A percentile compares a stretch with the other conserved stretches of the same genome.
Evolutionary conservation across 2,329 filamentous ascomycete species (phyloP).

Genomic region (Diaporthe sp.): DNA sequence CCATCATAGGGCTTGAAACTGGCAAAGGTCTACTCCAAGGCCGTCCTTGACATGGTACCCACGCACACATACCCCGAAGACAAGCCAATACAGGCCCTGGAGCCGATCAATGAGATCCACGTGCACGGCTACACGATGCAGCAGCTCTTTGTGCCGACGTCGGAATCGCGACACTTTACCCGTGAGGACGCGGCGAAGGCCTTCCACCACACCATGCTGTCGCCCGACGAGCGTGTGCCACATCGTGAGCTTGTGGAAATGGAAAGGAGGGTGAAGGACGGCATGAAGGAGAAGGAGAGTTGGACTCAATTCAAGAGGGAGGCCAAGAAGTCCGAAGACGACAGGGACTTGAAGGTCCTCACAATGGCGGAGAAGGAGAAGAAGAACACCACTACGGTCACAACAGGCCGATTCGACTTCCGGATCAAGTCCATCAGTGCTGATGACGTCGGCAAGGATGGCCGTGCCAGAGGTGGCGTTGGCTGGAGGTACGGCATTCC

Average conservation of each 20-base stretch:
- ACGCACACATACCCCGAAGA: conserved; percentile 69
- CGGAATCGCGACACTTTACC: conserved; percentile 74
- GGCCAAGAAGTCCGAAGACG: conserved; percentile 57
- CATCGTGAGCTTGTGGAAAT: conserved; percentile 73
- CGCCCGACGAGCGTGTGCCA: conserved; percentile 72
- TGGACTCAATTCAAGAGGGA: conserved; percentile 55
- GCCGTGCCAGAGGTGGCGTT: conserved; percentile 64
- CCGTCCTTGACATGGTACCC: conserved; percentile 86
- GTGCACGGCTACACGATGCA: conserved; percentile 73
- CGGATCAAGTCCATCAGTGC: conserved; percentile 72
- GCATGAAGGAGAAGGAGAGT: conserved; percentile 55
- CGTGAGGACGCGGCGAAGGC: conserved; percentile 76
- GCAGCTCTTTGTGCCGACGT: conserved; percentile 75
- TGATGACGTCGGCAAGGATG: conserved; percentile 68
- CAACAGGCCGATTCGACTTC: conserved; percentile 71
- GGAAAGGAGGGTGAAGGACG: conserved; percentile 62
- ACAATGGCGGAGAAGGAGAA: conserved; percentile 54
- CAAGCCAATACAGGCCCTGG: conserved; percentile 63
- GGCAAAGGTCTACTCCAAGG: conserved; percentile 81
- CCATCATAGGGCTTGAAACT: conserved; percentile 77
- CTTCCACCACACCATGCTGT: conserved; percentile 72
- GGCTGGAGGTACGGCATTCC: conserved; percentile 77
- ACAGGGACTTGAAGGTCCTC: conserved; percentile 57
- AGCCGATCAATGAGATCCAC: conserved; percentile 75
- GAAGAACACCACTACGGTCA: conserved; percentile 59